Base-by-base conservation (phyloP, 2,329 filamentous ascomycete species). In the Pseudonectria buxi region DNA sequence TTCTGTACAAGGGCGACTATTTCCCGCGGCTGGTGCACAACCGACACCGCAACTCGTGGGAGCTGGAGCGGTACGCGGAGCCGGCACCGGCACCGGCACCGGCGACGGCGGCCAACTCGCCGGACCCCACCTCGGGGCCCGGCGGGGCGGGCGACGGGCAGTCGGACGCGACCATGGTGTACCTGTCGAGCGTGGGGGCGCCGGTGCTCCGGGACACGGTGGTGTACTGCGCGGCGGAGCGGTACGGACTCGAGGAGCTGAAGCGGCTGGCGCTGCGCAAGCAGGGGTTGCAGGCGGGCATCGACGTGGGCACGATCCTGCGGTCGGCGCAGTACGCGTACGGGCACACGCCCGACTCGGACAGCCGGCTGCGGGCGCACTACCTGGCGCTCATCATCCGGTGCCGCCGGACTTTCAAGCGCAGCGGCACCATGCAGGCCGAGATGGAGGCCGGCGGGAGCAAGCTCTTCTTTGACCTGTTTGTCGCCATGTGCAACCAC, bases 401-500 rank as follows among this genome's bases (percentile, higher is more conserved):
- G 71, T 90, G 86, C 75, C 86, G 90, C 65, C 88, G 88, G 73
- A 95, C 87, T 57, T 95, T 96, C 67, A 95, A 95, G 82, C 81
- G 85, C 68, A 95, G 88, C 71, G 89, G 89, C 67, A 95, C 89
- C 65, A 94, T 95, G 88, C 89, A 95, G 76, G 83, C 85, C 71
- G 89, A 95, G 72, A 95, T 96, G 89, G 86, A 95, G 72, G 80
- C 80, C 65, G 88, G 89, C 63, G 88, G 69, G 57, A 75, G 78
- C 68, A 89, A 89, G 74, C 75, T 95, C 69, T 95, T 92, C 76
- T 96, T 96, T 70, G 89, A 95, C 74, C 73, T 96, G 65, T 96
- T 95, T 65, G 89, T 95, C 61, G 89, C 89, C 56, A 86, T 95
- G 83, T 94, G 87, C 74, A 95, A 95, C 69, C 89, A 95, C 71